These are phyloP conservation scores for Geotrichum macrosporum DNA, from an alignment of 1,139 yeast genomes.

Conservation along the genomic window DNA sequence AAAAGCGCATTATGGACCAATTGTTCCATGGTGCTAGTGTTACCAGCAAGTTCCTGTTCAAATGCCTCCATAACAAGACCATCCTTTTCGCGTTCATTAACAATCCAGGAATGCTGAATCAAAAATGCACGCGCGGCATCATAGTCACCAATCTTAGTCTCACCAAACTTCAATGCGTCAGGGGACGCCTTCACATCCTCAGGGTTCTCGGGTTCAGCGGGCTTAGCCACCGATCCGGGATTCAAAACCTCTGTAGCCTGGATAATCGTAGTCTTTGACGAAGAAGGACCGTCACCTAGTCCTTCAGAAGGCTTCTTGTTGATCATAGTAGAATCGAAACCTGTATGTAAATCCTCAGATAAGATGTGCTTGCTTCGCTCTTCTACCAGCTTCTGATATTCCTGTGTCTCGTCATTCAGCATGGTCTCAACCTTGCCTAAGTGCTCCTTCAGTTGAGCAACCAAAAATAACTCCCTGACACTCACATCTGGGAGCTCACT, in stretches of 20 bases:
- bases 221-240: constrained; percentile 25
- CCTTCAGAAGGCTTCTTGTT: constrained; percentile 46
- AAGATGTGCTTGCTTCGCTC: constrained; percentile 75
- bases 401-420: constrained; percentile 57
- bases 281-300: constrained; percentile 19
- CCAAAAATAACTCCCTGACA: constrained; percentile 36
- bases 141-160: constrained; percentile 49
- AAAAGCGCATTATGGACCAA: constrained; percentile 76
- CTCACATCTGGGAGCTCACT: constrained; percentile 49
- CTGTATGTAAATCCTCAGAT: constrained; percentile 90
- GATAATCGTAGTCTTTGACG: constrained; percentile 24
- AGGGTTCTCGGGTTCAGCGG: constrained; percentile 28
- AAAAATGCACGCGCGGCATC: constrained; percentile 50
- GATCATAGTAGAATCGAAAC: constrained; percentile 80
- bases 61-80: constrained; percentile 91
- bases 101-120: constrained; percentile 59
- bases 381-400: constrained; percentile 60
- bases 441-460: constrained; percentile 36
- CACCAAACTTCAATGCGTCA: constrained; percentile 63
- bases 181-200: constrained; percentile 51
- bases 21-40: constrained; percentile 52
- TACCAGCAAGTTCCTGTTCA: constrained; percentile 67
- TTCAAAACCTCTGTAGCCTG: constrained; percentile 42
- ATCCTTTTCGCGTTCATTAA: constrained; percentile 83
- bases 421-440: constrained; percentile 37